These are phyloP conservation scores for Botrytis fragariae DNA, from an alignment of 2,329 filamentous ascomycete genomes.

Conservation along the genomic window DNA sequence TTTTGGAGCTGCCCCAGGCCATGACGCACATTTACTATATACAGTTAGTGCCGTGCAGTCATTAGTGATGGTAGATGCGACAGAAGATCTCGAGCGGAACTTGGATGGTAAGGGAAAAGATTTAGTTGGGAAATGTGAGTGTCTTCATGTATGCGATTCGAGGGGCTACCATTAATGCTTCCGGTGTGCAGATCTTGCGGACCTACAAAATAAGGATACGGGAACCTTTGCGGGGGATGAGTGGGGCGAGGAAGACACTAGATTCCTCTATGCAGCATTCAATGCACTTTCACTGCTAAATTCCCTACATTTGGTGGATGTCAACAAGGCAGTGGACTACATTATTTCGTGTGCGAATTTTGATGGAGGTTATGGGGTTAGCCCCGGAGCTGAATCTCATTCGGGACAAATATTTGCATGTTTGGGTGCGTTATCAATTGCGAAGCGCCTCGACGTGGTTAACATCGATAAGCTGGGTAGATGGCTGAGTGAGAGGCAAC, in stretches of 20 bases:
- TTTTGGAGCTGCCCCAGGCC: slow-evolving; percentile 89
- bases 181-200: slow-evolving; percentile 64
- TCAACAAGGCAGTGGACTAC: slow-evolving; percentile 76
- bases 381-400: slow-evolving; percentile 89
- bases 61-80: slow-evolving; percentile 78
- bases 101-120: slow-evolving; percentile 56
- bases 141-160: slow-evolving; percentile 9
- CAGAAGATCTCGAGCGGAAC: slow-evolving; percentile 73
- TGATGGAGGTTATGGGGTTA: slow-evolving; percentile 89
- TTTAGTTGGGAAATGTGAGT: slow-evolving; percentile 77
- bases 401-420: slow-evolving; percentile 96
- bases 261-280: slow-evolving; percentile 87
- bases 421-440: slow-evolving; percentile 81
- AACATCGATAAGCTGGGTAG: slow-evolving; percentile 77
- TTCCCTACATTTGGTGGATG: slow-evolving; percentile 69
- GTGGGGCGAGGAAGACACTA: slow-evolving; percentile 94
- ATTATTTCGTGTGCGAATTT: slow-evolving; percentile 85
- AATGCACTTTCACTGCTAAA: slow-evolving; percentile 84
- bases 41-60: slow-evolving; percentile 95
- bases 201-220: slow-evolving; percentile 73
- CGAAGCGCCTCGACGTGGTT: slow-evolving; percentile 75
- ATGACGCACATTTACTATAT: slow-evolving; percentile 95
- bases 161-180: slow-evolving; percentile 22
- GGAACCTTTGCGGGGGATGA: slow-evolving; percentile 92
- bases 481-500: slow-evolving; percentile 92